A percentile compares a stretch with the other conserved stretches of the same genome.
Evolutionary conservation across 352 stramenopile genomes (phyloP).

Genomic region (Globisporangium iwayamae): DNA sequence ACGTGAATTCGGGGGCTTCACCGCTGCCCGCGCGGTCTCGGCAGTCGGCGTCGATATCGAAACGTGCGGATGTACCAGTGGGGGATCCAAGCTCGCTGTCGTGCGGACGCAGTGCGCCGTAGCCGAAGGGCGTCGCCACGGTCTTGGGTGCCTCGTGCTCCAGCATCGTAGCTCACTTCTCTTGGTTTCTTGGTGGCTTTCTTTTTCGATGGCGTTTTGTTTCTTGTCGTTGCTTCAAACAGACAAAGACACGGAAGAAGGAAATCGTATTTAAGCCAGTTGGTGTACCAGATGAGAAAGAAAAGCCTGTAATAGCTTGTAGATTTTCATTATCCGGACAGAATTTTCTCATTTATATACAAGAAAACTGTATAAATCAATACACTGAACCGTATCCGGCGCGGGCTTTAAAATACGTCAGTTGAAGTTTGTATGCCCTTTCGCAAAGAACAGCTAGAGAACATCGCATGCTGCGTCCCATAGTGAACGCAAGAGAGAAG

Average conservation of each 20-base stretch:
- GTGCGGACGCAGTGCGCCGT: slow-evolving; percentile 40
- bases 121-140: slow-evolving; percentile 71
- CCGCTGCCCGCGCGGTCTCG: slow-evolving; percentile 16
- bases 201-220: slow-evolving; percentile 2
- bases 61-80: background rate
- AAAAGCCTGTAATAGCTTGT: background rate
- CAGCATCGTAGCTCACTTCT: slow-evolving; percentile 16
- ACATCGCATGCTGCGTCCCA: background rate
- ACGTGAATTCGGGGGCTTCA: slow-evolving; percentile 38
- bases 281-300: background rate
- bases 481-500: slow-evolving; percentile 8
- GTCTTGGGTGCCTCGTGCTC: slow-evolving; percentile 21
- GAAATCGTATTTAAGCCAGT: background rate
- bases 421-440: slow-evolving; percentile 11
- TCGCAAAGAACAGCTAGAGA: slow-evolving; percentile 1
- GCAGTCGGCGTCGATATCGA: slow-evolving; percentile 10
- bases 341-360: background rate
- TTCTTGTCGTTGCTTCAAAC: background rate
- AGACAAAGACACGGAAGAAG: background rate
- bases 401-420: background rate
- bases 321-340: slow-evolving; percentile 1
- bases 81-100: slow-evolving; percentile 14
- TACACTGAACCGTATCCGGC: background rate
- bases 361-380: background rate
- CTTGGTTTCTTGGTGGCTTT: background rate